Evolutionary conservation across 1,284 basidiomycete species (phyloP), one percentile per base, ranked within the genome.

Genomic region (Heterobasidion parviporum): DNA sequence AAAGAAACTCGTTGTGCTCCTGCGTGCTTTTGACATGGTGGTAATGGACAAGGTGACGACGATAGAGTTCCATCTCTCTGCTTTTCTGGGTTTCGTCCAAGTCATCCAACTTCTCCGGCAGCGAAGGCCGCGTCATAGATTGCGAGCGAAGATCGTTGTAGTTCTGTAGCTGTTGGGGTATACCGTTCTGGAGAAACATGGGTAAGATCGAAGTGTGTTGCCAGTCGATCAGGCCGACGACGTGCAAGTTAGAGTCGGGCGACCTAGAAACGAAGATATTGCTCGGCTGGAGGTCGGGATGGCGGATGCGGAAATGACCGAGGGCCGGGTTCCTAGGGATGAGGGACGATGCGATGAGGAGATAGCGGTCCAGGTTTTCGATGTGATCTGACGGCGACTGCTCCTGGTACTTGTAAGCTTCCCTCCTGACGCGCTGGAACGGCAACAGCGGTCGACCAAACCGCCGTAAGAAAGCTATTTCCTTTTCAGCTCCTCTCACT

Each of bases 361-460:
- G 70, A 57, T 73, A 74, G 56, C 65, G 69, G 0, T 68, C 38
- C 18, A 72, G 56, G 54, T 72, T 71, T 61, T 71, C 53, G 60
- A 68, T 63, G 67, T 78, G 76, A 62, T 70, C 64, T 61, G 65
- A 72, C 18, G 77, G 78, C 55, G 67, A 66, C 74, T 81, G 79
- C 67, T 74, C 56, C 70, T 79, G 20, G 72, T 74, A 78, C 63
- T 70, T n/a, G 66, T 78, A 81, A 58, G 34, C 59, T 5, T 69
- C 68, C 71, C 78, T 75, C 59, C 76, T 72, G 38, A 44, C 57
- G 50, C 76, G 79, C 60, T 65, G 72, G 62, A 77, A 75, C 54
- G 78, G 80, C 47, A 77, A 57, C 14, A 75, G 62, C 59, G 78
- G 79, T 70, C 55, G 70, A 63, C 77, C 79, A 63, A 81, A 81